These are phyloP conservation scores for Pseudozyma sp. DNA, from an alignment of 1,284 basidiomycete species.

Conservation along the genomic window DNA sequence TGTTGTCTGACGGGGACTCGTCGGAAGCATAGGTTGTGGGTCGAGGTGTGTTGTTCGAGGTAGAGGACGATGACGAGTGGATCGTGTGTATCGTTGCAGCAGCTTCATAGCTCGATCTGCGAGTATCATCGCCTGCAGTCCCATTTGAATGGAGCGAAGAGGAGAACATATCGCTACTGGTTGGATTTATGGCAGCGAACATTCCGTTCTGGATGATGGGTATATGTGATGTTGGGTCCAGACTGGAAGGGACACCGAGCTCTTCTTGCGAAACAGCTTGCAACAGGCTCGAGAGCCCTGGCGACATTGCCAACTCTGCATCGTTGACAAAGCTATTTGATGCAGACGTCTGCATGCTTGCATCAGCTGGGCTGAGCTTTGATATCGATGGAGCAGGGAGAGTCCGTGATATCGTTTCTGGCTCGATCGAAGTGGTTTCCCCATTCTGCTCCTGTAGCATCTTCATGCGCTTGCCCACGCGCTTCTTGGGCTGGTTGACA, in stretches of 20 bases:
- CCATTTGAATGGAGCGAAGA: background rate
- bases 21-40: conserved; percentile 8
- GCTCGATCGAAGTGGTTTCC: background rate
- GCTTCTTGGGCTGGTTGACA: conserved; percentile 43
- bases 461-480: conserved; percentile 40
- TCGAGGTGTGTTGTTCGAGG: conserved; percentile 9
- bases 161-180: background rate
- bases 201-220: conserved; percentile 32
- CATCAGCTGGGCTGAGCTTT: background rate
- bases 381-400: background rate
- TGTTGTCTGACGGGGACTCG: conserved; percentile 17
- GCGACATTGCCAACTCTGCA: conserved; percentile 16
- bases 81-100: background rate
- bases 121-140: background rate
- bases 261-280: conserved; percentile 25
- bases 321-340: background rate
- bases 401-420: background rate
- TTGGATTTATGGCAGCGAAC: conserved; percentile 19
- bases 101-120: conserved; percentile 1
- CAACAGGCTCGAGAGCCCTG: conserved; percentile 29
- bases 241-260: too few species aligned
- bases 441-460: conserved; percentile 38
- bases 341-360: background rate
- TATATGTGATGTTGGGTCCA: background rate
- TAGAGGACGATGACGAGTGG: background rate